Base-by-base conservation (phyloP, 2,329 filamentous ascomycete genomes). In the Myotisia sp. region DNA sequence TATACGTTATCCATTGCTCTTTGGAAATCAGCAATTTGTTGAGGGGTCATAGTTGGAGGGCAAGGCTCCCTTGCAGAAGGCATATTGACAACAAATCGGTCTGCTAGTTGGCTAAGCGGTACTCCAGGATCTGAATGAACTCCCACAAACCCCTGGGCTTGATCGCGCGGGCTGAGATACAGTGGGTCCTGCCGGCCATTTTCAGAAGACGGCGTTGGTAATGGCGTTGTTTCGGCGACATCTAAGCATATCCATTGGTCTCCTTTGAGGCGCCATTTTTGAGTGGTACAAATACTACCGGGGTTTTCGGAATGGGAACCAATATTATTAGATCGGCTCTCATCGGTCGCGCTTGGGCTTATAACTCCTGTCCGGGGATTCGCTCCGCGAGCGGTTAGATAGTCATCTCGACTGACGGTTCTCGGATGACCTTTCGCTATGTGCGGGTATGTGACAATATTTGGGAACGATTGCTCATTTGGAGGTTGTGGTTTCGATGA, bases 31-130 rank as follows among this genome's bases (percentile, higher is more conserved):
- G 43, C 29, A 22, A 62, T 60, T 37, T 62, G 54, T 20, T 55
- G 47, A 1, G 47, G 44, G 3, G 53, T 58, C 54, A 62, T 55
- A 2, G 46, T 51, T 3, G 55, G 52, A 3, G 58, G 58, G 27
- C 56, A 58, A 1, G 59, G 56, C 2, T 62, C 57, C 23, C 50
- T 56, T 3, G 58, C 57, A 13, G 56, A 55, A 4, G 58, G 58
- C 56, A 60, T 62, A 31, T 62, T 49, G 21, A 62, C 55, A 28
- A 60, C 56, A 39, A 60, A 62, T 44, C 47, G 49, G 37, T 62
- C 58, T 33, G 56, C 54, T 51, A 55, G 53, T 23, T 56, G 52
- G 9, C 48, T 53, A 16, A 49, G 43, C 1, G 51, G 54, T 18
- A 46, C 48, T 13, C 50, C 44, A 14, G 50, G 48, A 2, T 46